phyloP scores from a whole-genome alignment of 108 stramenopile species.

The Mayamaea pseudoterrestris region DNA sequence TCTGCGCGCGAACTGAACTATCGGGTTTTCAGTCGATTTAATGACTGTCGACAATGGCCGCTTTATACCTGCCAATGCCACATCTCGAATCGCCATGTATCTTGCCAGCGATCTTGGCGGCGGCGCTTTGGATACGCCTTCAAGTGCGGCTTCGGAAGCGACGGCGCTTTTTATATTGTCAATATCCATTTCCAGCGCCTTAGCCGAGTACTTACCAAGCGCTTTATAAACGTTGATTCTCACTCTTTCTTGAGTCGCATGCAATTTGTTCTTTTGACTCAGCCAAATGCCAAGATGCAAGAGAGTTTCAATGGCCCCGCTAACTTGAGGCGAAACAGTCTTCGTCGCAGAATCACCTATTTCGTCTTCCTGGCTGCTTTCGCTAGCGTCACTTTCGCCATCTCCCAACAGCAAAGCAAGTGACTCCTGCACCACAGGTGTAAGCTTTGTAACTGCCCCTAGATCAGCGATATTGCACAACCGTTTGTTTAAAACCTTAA shows the following conservation, averaged over 20 bases:
- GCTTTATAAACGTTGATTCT: slow-evolving; percentile 25
- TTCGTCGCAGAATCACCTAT: slow-evolving; percentile 6
- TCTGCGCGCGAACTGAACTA: slow-evolving; percentile 5
- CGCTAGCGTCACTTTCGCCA: slow-evolving; percentile 34
- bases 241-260: slow-evolving; percentile 7
- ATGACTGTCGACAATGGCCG: not conserved
- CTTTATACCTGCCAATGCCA: slow-evolving; percentile 21
- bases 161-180: slow-evolving; percentile 22
- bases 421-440: slow-evolving; percentile 35
- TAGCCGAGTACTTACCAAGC: slow-evolving; percentile 31
- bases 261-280: slow-evolving; percentile 3
- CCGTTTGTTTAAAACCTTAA: slow-evolving; percentile 53
- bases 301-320: not conserved
- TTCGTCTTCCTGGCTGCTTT: slow-evolving; percentile 21
- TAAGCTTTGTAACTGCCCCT: slow-evolving; percentile 19
- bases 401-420: slow-evolving; percentile 44
- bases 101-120: slow-evolving; percentile 4
- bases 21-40: not conserved
- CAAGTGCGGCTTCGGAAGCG: slow-evolving; percentile 3
- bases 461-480: slow-evolving; percentile 29
- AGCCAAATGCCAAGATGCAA: not conserved
- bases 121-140: not conserved
- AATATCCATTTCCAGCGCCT: slow-evolving; percentile 41
- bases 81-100: slow-evolving; percentile 19
- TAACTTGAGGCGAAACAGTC: not conserved